Evolutionary conservation across 805 yeast species (phyloP).

Genomic region (Saccharomyces paradoxus): DNA sequence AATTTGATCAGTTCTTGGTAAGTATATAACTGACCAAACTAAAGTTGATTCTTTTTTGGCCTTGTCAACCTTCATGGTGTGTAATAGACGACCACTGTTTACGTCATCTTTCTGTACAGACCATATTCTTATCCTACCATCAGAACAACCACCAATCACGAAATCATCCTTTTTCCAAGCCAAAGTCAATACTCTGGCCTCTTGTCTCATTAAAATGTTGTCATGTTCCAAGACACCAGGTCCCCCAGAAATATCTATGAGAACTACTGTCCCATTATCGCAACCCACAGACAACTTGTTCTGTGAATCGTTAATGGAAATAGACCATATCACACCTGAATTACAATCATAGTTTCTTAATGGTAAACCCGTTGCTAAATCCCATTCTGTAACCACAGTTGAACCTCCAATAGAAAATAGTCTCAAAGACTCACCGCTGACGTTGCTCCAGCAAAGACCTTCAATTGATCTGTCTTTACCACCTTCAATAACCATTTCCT

Average conservation of each 20-base stretch:
- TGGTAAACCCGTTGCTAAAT: conserved; percentile 65
- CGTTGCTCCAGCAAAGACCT: conserved; percentile 72
- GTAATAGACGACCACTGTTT: conserved; percentile 57
- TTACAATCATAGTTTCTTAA: conserved; percentile 74
- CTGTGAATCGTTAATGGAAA: conserved; percentile 56
- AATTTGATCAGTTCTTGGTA: conserved; percentile 59
- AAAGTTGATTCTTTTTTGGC: conserved; percentile 77
- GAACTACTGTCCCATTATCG: conserved; percentile 85
- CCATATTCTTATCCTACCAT: conserved; percentile 88
- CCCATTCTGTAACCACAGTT: conserved; percentile 87
- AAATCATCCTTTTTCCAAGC: conserved; percentile 62
- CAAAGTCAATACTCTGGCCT: conserved; percentile 67
- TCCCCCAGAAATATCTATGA: conserved; percentile 81
- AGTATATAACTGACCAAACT: conserved; percentile 75
- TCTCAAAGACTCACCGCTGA: conserved; percentile 47
- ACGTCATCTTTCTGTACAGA: conserved; percentile 32
- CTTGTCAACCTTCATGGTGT: conserved; percentile 88
- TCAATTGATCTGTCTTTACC: conserved; percentile 80
- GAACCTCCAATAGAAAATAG: conserved; percentile 93
- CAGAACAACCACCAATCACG: conserved; percentile 91
- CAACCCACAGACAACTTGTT: conserved; percentile 79
- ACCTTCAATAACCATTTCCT: conserved; percentile 67
- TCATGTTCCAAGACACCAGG: conserved; percentile 74
- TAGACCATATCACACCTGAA: conserved; percentile 90
- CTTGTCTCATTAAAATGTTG: conserved; percentile 71